Evolutionary conservation across 495 filamentous ascomycete genomes (phyloP), one percentile per base, ranked within the genome.

Genomic region (Xanthoparmelia taractica): DNA sequence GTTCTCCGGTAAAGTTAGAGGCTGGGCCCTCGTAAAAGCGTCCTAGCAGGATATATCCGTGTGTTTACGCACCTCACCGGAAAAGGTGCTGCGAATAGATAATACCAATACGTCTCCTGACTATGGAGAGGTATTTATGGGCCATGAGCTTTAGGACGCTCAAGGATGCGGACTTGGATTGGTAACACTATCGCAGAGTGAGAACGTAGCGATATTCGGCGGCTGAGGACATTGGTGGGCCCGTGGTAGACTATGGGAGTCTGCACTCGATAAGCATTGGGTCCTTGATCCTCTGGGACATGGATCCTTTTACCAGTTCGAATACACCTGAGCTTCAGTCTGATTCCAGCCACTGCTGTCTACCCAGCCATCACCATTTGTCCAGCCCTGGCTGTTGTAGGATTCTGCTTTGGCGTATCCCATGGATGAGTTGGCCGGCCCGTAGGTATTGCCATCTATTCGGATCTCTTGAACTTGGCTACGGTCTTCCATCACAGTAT

Each of bases 401-500:
- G 50, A 47, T 20, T 54, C 38, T 33, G 10, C 23, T 12, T 33
- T 34, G 29, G 29, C 43, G 8, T 47, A 36, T 3, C 50, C 41
- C 33, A 27, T 37, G 0, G 34, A 41, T 48, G 59, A 47, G 6
- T 37, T 47, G 59, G 43, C 11, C 18, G 40, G n/a, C 15, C 45
- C 25, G 55, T 67, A 67, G 23, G 48, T 59, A 18, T 40, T 58
- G 27, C n/a, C 55, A 11, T 54, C 15, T 37, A 36, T 55, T 17
- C 25, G 48, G 38, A 61, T 50, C 27, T 65, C 66, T 43, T 48
- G 57, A 12, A 43, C 40, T 59, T 61, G 62, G n/a, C 29, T 52
- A n/a, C 58, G 60, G 36, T 67, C 62, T 10, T 45, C 58, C 66
- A 67, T 67, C 20, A 59, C 50, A 36, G 61, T 55, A 61, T 67